A percentile compares a stretch with the other conserved stretches of the same genome.
Conservation (phyloP, 2,329 filamentous ascomycete genomes). For the Tolypocladium ovalisporum region DNA sequence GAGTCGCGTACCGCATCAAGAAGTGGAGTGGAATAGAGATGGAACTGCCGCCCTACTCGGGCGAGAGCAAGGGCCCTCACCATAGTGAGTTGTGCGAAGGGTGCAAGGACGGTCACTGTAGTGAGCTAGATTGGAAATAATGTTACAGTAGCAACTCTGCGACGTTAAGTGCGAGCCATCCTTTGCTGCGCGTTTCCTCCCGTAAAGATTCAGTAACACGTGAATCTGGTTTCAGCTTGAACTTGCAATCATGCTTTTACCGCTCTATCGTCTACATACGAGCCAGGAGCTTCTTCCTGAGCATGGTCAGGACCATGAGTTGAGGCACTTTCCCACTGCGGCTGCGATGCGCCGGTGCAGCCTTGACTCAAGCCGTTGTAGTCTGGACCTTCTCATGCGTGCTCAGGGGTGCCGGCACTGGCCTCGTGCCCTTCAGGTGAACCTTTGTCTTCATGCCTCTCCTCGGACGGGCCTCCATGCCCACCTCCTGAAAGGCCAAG, state of each 20-base stretch:
- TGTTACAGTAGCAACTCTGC: background rate
- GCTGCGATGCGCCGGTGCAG: background rate
- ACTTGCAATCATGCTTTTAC: background rate
- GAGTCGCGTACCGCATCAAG: background rate
- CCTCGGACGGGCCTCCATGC: slow-evolving; percentile 7
- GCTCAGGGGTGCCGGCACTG: background rate
- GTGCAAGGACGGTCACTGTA: background rate
- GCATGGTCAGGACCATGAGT: background rate
- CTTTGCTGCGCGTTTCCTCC: background rate
- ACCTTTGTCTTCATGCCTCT: background rate
- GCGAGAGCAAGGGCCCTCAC: background rate
- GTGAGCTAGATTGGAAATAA: background rate
- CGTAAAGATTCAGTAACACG: background rate
- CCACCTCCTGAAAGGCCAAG: slow-evolving; percentile 6
- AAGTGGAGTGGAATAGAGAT: background rate
- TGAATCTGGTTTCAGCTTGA: background rate
- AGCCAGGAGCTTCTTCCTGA: background rate
- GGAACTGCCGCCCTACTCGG: background rate
- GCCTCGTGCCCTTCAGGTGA: background rate
- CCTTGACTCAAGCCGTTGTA: background rate
- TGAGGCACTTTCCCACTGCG: background rate
- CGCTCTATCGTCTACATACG: background rate
- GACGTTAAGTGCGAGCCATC: background rate
- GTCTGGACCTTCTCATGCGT: background rate
- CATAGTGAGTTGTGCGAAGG: background rate